Evolutionary conservation across 306 rosid species (phyloP).

Genomic region (Lathyrus tuberosus): DNA sequence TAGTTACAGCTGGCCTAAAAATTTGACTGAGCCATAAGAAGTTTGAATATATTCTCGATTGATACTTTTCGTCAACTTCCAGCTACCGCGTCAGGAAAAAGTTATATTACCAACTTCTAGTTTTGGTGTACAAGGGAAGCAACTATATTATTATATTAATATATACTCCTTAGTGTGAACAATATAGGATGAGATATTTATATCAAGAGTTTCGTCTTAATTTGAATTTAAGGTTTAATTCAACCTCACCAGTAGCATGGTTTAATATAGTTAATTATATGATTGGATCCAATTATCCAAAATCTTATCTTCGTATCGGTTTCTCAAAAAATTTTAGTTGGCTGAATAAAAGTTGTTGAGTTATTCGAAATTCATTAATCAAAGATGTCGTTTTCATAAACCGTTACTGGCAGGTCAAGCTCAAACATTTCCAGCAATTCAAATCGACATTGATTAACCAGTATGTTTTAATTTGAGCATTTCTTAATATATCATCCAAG

Average conservation of each 20-base stretch:
- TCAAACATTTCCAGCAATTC: slow-evolving; percentile 37
- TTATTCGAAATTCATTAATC: neutral
- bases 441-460: slow-evolving; percentile 26
- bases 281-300: no score
- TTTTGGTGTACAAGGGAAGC: slow-evolving; percentile 38
- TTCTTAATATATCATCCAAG: no score
- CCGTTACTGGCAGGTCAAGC: slow-evolving; percentile 26
- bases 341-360: neutral
- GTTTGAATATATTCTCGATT: slow-evolving; percentile 24
- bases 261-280: neutral
- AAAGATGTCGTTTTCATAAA: neutral
- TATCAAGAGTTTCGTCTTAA: neutral
- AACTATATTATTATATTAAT: slow-evolving; percentile 17
- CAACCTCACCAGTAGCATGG: slow-evolving; percentile 1
- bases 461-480: no score
- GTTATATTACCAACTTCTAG: slow-evolving; percentile 31
- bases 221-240: slow-evolving; percentile 5
- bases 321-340: neutral
- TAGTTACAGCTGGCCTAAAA: slow-evolving; percentile 30
- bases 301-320: neutral
- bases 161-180: neutral
- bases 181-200: slow-evolving; percentile 16
- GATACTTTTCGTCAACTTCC: slow-evolving; percentile 47
- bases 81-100: slow-evolving; percentile 35
- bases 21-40: slow-evolving; percentile 10